Base-by-base conservation (phyloP, 305 asterid genomes). In the Solanum hybrid region DNA sequence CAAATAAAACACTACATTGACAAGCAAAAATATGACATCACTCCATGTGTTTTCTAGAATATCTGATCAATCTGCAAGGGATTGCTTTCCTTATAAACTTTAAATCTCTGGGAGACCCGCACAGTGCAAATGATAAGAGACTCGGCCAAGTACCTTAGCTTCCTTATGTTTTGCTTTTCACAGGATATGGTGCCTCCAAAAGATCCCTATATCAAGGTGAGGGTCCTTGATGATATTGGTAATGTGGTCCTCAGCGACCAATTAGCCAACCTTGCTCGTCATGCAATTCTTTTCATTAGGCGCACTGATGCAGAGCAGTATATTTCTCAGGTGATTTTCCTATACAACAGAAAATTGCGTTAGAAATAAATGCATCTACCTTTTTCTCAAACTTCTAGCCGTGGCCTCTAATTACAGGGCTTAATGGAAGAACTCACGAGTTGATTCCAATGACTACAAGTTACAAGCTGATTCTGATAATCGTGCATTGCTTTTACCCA, bases 141-240 rank as follows among this genome's bases (percentile, higher is more conserved):
- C 22, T 72, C 5, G 35, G 78, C 76, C 78, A 27, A 72, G 35
- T 27, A 12, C 40, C 51, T 79, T 38, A 31, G 75, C 4, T 40
- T 13, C 86, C 71, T 84, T 45, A 1, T 69, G 84, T 31, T 51
- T 64, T 85, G 40, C 91, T 78, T 90, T 91, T 69, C 75, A 51
- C 90, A 97, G 98, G 99, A 97, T 89, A 96, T 92, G 96, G 93
- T 97, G 90, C 99, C 99, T 77, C 99, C 99, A 14, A 96, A 97
- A 92, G 99, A 97, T 93, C 99, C 99, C 38, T 96, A 92, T 93
- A 95, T 97, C 89, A 97, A 96, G 92, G 99, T 95, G 89, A 93
- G 99, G 92, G 99, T 96, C 85, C 91, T 96, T 7, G 98, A 94
- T 88, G 96, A 97, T 86, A 94, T 97, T 86, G 99, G 99, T 24